Percentiles rank a stretch among this genome's conserved stretches.
These are phyloP conservation scores for Jamesozyma gamospora DNA, from an alignment of 805 yeast genomes.

Conservation along the genomic window DNA sequence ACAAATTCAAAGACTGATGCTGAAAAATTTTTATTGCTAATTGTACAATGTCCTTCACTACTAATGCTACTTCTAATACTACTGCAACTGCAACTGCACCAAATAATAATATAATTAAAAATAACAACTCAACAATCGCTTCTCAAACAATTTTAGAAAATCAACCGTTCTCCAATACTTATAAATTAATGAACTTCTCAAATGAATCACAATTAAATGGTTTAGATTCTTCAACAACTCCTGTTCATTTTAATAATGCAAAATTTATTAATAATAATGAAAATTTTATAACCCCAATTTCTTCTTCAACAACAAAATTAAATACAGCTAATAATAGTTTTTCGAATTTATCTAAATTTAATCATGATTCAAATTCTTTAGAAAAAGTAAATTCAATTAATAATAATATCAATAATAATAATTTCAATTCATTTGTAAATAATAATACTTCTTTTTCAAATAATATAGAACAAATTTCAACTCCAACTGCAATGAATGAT, in stretches of 20 bases:
- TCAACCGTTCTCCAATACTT: not conserved
- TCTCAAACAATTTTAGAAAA: not conserved
- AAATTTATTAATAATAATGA: not conserved
- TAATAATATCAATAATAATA: not conserved
- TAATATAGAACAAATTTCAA: not conserved
- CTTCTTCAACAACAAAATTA: slow-evolving; percentile 9
- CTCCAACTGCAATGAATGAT: slow-evolving; percentile 22
- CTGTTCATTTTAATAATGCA: not conserved
- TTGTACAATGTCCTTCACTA: not conserved
- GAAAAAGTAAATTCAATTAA: not conserved
- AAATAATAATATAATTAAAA: not conserved
- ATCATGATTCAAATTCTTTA: slow-evolving; percentile 1
- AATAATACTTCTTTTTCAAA: not conserved
- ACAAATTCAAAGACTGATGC: no score
- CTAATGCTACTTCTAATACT: not conserved
- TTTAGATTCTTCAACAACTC: slow-evolving; percentile 1
- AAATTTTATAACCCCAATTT: slow-evolving; percentile 2
- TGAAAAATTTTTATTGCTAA: no score
- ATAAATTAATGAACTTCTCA: not conserved
- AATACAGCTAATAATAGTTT: slow-evolving; percentile 9
- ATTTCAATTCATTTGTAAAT: not conserved
- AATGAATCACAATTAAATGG: not conserved
- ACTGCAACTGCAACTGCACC: not conserved
- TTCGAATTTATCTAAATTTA: slow-evolving; percentile 5
- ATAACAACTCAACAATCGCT: not conserved